A percentile compares a stretch with the other conserved stretches of the same genome.
phyloP scores from a whole-genome alignment of 140 eudicot genomes.

The Bidens hawaiensis region DNA sequence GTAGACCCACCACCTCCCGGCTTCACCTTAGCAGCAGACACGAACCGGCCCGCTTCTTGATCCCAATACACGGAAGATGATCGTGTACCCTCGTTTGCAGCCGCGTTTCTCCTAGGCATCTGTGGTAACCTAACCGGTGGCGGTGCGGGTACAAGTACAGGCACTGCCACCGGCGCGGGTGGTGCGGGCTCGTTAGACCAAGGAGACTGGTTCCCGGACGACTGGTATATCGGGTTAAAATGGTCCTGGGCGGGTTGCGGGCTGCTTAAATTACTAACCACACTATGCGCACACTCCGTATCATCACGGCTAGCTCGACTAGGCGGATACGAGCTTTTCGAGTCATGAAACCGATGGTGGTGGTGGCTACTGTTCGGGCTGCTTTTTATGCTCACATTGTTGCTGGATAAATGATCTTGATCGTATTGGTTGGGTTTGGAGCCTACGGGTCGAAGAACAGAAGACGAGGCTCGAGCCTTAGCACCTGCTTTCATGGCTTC shows the following conservation, averaged over 20 bases:
- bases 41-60: constrained; percentile 81
- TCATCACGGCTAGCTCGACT: constrained; percentile 84
- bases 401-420: constrained; percentile 49
- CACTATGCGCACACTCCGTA: constrained; percentile 57
- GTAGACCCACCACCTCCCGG: constrained; percentile 44
- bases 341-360: constrained; percentile 42
- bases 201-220: constrained; percentile 78
- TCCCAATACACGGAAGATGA: constrained; percentile 80
- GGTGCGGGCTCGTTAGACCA: constrained; percentile 36
- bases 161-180: constrained; percentile 8
- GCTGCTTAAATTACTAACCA: constrained; percentile 72
- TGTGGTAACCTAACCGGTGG: constrained; percentile 19
- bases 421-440: constrained; percentile 54
- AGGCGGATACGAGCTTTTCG: constrained; percentile 83
- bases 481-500: constrained; percentile 98
- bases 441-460: constrained; percentile 78
- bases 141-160: constrained; percentile 5
- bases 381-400: constrained; percentile 72
- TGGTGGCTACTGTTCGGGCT: constrained; percentile 60
- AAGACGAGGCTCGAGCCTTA: constrained; percentile 91
- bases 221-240: constrained; percentile 72
- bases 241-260: constrained; percentile 54
- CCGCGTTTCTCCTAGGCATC: constrained; percentile 37
- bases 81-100: constrained; percentile 28
- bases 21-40: constrained; percentile 53